Base-by-base conservation (phyloP, 306 rosid genomes). In the Boehmeria nivea region DNA sequence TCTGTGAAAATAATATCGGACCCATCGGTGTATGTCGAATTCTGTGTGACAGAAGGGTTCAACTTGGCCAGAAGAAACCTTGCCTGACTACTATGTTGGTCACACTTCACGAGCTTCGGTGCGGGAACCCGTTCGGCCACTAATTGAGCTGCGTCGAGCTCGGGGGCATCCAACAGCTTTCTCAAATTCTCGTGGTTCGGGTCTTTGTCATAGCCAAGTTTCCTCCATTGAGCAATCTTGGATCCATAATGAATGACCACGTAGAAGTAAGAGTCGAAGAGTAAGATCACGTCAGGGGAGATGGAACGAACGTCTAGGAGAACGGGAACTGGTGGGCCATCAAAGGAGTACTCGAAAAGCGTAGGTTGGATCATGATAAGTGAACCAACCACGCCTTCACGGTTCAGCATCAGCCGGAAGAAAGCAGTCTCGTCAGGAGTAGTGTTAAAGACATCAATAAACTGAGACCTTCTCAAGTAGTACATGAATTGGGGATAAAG, bases 331-430 rank as follows among this genome's bases (percentile, higher is more conserved):
- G 97, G 97, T 1, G 95, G 94, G 14, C 94, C 95, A 36, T 83
- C 95, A 52, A 89, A 84, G 12, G 94, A 89, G 70, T 89, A 89
- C 25, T 81, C 82, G 59, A 82, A 73, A 62, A 89, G 95, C 1
- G 94, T 83, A 20, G 95, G 97, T 40, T 89, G 97, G 70, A 89
- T 86, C 97, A 89, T 89, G 72, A 89, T 78, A 54, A 84, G 88
- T 2, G 97, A 83, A 16, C 94, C 78, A 4, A 83, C 84, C 12
- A 89, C 95, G 16, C 95, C 95, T 69, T 86, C 94, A 6, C 90
- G 83, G 39, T 83, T 86, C 58, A 89, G 78, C 90, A 86, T 70
- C 43, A 89, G 54, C 67, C 90, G 83, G 68, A 77, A 85, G 73
- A 76, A 86, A 50, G 97, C 87, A 18, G 95, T 89, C 67, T 89